These are phyloP conservation scores for Aspergillus puulaauensis DNA, from an alignment of 2,329 filamentous ascomycete species.

Conservation along the genomic window DNA sequence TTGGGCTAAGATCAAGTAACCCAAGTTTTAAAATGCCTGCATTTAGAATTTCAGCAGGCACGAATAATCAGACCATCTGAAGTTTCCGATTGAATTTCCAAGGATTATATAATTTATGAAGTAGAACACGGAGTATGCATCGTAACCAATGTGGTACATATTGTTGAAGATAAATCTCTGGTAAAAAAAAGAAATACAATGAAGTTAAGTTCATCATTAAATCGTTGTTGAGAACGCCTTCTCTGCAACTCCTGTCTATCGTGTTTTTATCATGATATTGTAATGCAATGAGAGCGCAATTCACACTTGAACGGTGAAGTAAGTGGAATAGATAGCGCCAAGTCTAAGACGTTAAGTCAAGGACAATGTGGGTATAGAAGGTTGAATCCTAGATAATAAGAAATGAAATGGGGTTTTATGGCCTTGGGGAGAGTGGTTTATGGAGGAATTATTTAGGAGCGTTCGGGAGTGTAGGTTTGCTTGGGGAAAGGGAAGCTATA, in stretches of 20 bases:
- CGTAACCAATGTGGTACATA: background rate
- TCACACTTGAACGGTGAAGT: background rate
- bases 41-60: background rate
- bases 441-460: conserved; percentile 20
- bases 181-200: conserved; percentile 11
- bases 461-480: conserved; percentile 63
- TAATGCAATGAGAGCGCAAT: conserved; percentile 13
- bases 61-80: background rate
- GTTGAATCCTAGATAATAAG: conserved; percentile 39
- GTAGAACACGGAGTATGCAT: background rate
- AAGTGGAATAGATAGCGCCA: conserved; percentile 15
- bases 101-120: background rate
- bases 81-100: background rate
- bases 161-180: conserved; percentile 10
- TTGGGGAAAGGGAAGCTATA: conserved; percentile 77
- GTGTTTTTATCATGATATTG: conserved; percentile 3
- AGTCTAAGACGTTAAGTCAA: conserved; percentile 30
- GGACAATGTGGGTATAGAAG: conserved; percentile 40
- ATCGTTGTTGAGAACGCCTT: conserved; percentile 39
- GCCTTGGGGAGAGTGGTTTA: background rate
- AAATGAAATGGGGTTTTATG: conserved; percentile 20
- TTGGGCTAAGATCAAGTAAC: background rate
- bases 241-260: conserved; percentile 20
- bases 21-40: background rate
- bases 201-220: conserved; percentile 19